Evolutionary conservation across 1,284 basidiomycete genomes (phyloP).

Genomic region (Flammula alnicola): DNA sequence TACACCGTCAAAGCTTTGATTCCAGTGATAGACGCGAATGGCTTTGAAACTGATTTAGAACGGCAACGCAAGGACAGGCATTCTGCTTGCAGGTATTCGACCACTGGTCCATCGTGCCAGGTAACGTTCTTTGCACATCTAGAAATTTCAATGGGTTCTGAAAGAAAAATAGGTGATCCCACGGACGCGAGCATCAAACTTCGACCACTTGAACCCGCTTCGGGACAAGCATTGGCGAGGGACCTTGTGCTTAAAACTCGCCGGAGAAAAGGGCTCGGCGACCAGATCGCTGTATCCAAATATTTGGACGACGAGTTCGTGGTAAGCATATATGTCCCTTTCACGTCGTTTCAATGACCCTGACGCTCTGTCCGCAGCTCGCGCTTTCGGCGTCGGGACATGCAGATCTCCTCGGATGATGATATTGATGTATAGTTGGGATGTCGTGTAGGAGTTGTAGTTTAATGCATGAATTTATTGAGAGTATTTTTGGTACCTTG

Average conservation of each 20-base stretch:
- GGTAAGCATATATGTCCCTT: conserved; percentile 51
- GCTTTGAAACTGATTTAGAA: conserved; percentile 98
- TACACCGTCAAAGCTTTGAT: conserved; percentile 98
- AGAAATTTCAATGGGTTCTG: conserved; percentile 26
- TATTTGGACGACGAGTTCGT: conserved; percentile 95
- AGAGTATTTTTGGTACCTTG: conserved; percentile 4
- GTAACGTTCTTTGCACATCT: conserved; percentile 44
- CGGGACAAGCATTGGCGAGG: conserved; percentile 88
- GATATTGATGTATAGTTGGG: conserved; percentile 16
- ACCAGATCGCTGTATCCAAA: conserved; percentile 93
- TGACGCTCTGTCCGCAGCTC: conserved; percentile 51
- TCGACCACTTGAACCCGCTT: conserved; percentile 95
- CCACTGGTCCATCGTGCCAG: conserved; percentile 98
- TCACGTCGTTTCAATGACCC: conserved; percentile 1
- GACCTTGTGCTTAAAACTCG: conserved; percentile 97
- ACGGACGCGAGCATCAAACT: conserved; percentile 95
- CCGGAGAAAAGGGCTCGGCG: conserved; percentile 92
- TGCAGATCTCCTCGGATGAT: conserved; percentile 80
- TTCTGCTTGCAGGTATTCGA: conserved; percentile 97
- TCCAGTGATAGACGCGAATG: conserved; percentile 98
- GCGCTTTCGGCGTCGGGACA: conserved; percentile 91
- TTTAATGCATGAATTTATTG: not conserved
- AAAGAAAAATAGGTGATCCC: conserved; percentile 75
- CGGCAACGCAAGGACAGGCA: conserved; percentile 96
- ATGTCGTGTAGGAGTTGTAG: conserved; percentile 21